These are phyloP conservation scores for Labyrinthula sp. DNA, from an alignment of 352 stramenopile genomes.

Conservation along the genomic window DNA sequence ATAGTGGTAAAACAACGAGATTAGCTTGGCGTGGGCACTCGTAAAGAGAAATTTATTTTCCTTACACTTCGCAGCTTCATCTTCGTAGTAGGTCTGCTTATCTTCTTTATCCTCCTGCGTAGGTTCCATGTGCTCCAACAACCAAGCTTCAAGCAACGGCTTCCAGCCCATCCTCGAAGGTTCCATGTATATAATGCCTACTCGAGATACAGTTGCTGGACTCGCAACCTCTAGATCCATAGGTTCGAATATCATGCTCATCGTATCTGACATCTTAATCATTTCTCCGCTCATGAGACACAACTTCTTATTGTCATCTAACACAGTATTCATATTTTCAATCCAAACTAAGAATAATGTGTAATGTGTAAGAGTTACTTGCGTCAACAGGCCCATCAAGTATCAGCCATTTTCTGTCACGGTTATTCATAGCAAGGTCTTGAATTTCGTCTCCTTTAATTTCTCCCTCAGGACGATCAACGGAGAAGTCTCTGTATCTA, in stretches of 20 bases:
- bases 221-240: slow-evolving; percentile 75
- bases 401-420: slow-evolving; percentile 66
- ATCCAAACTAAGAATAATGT: slow-evolving; percentile 81
- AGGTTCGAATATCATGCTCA: slow-evolving; percentile 86
- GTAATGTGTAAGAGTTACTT: too few species aligned
- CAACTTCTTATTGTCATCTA: slow-evolving; percentile 77
- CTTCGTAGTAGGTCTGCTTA: neutral
- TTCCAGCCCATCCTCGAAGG: slow-evolving; percentile 64
- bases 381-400: slow-evolving; percentile 71
- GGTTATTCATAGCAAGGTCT: too few species aligned
- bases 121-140: slow-evolving; percentile 42
- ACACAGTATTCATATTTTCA: slow-evolving; percentile 81
- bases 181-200: slow-evolving; percentile 82
- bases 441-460: slow-evolving; percentile 31
- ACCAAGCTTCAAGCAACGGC: slow-evolving; percentile 61
- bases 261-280: slow-evolving; percentile 70
- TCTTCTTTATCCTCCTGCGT: slow-evolving; percentile 33
- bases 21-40: slow-evolving; percentile 1
- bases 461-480: slow-evolving; percentile 36
- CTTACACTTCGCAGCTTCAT: slow-evolving; percentile 9
- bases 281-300: slow-evolving; percentile 77
- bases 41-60: slow-evolving; percentile 27
- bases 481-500: slow-evolving; percentile 54
- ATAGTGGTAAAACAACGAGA: slow-evolving; percentile 52
- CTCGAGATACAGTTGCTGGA: slow-evolving; percentile 66